These are phyloP conservation scores for Pyrus communis DNA, from an alignment of 306 rosid genomes.

Conservation along the genomic window DNA sequence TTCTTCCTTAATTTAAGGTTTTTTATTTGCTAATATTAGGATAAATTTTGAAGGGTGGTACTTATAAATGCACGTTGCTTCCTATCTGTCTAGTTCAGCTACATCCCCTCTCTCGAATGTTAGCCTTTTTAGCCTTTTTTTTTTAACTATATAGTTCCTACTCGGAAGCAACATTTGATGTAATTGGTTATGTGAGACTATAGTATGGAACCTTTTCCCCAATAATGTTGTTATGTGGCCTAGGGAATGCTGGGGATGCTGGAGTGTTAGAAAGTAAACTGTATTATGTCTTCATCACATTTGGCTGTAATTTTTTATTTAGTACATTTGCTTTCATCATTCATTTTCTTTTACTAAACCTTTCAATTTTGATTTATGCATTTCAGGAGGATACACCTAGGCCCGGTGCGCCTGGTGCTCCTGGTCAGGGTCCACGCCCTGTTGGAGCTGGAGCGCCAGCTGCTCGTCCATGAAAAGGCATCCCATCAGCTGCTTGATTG, in stretches of 20 bases:
- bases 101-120: neutral
- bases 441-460: conserved; percentile 18
- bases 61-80: neutral
- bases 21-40: neutral
- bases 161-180: neutral
- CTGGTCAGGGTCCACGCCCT: conserved; percentile 28
- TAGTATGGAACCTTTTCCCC: neutral
- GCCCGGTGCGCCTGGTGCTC: conserved; percentile 22
- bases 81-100: neutral
- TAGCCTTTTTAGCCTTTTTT: neutral
- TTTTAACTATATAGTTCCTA: neutral
- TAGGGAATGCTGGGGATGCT: neutral
- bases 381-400: conserved; percentile 23
- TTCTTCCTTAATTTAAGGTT: neutral
- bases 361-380: neutral
- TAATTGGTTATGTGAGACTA: neutral
- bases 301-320: neutral
- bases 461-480: conserved; percentile 16
- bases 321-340: neutral
- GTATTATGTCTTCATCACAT: neutral
- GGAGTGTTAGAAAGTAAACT: neutral
- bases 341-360: neutral
- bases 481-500: neutral
- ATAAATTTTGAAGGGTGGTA: neutral
- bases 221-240: neutral